Base-by-base conservation (phyloP, 1,139 yeast genomes). In the Kodamaea arcana region DNA sequence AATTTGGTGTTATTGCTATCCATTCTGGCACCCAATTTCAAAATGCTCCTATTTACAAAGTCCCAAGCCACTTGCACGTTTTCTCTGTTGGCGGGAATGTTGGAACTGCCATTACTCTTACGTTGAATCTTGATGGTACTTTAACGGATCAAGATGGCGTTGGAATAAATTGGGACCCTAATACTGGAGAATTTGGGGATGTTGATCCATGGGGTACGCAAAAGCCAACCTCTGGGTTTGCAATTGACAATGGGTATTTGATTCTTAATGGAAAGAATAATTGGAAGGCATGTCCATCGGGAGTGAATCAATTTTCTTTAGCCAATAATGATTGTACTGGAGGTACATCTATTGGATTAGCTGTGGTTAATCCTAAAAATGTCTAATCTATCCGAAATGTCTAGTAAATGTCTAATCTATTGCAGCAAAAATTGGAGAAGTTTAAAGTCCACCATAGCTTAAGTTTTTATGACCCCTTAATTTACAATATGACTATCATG, bases 1-100 rank as follows among this genome's bases (percentile, higher is more conserved):
- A 37, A 13, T 50, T 50, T 31, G 50, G 52, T 15, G 37, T 52
- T 13, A 36, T 54, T 17, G 44, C 54, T 30, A 48, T 48, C 29
- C 49, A 43, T 31, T 51, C 58, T 5, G 60, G 60, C 6, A 32
- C 53, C 8, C 37, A 44, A 16, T 48, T 55, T 43, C 55, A 56
- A 32, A 38, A 52, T 41, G 34, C 41, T 8, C 37, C 53, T 3
- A 54, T 58, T 44, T 56, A 50, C 41, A 56, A 56, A 47, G 65
- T 56, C 12, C 45, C 42, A 8, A 41, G 52, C 4, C 63, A 59
- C 47, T 53, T 54, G 5, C 62, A 57, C 28, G 64, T 58, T 8
- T 59, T 60, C 43, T 44, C 58, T n/a, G 63, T 60, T 24, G 65
- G 63, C 15, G 65, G 64, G 3, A 27, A 39, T 27, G 58, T 54